phyloP scores from a whole-genome alignment of 75 land plant genomes.

The Picea sitchensis region DNA sequence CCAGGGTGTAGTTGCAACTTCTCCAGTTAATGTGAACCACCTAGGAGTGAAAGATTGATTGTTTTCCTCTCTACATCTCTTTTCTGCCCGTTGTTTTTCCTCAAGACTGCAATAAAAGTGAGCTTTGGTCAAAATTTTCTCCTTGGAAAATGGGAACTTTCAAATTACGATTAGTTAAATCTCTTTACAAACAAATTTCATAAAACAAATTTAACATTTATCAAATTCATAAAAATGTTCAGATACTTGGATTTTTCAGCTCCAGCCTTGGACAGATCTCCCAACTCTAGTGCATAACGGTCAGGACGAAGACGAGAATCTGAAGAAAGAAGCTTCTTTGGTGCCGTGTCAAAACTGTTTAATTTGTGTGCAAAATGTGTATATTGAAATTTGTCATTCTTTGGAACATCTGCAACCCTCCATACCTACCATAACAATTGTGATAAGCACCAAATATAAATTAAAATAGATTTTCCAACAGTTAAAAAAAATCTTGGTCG shows the following conservation, averaged over 20 bases:
- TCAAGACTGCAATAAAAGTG: slow-evolving; percentile 64
- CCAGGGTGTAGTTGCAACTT: slow-evolving; percentile 89
- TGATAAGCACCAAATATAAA: background rate
- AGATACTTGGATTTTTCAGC: slow-evolving; percentile 77
- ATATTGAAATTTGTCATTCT: slow-evolving; percentile 84
- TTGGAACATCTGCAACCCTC: slow-evolving; percentile 70
- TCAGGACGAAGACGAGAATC: slow-evolving; percentile 98
- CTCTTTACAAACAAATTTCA: background rate
- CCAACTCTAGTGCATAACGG: slow-evolving; percentile 83
- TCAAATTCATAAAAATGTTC: background rate
- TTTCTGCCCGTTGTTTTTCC: slow-evolving; percentile 94
- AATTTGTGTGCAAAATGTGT: slow-evolving; percentile 92
- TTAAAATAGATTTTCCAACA: background rate
- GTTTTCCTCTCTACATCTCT: slow-evolving; percentile 67
- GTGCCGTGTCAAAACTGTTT: slow-evolving; percentile 97
- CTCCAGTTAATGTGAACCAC: slow-evolving; percentile 85
- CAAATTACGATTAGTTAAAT: background rate
- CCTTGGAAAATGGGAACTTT: background rate
- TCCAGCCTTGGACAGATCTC: slow-evolving; percentile 89
- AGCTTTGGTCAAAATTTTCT: background rate
- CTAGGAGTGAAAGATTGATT: slow-evolving; percentile 64
- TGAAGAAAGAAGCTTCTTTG: slow-evolving; percentile 77
- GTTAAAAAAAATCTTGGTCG: background rate
- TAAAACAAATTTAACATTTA: background rate
- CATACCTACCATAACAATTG: slow-evolving; percentile 52